Base-by-base conservation (phyloP, 306 rosid species). In the Inga laurina region DNA sequence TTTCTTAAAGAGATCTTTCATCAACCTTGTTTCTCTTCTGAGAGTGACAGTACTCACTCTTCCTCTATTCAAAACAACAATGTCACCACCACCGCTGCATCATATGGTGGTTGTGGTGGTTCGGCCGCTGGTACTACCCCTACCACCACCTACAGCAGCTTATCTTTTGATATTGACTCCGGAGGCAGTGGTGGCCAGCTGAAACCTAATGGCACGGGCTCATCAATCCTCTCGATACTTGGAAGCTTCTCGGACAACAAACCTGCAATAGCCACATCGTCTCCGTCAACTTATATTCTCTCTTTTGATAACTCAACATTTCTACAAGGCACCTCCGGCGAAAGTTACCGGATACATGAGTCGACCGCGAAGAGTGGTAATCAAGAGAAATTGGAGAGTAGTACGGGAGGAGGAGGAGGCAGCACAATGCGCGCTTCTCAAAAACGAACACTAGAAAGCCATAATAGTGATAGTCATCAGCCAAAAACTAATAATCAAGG, bases 301-400 rank as follows among this genome's bases (percentile, higher is more conserved):
- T 84, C 87, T 21, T 79, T 84, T 7, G 43, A 68, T 54, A 76
- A 84, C 45, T 74, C 87, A 49, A 74, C 77, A 11, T 48, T 74
- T 0, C 70, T 74, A 3, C 65, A 74, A 1, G 73, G 81, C 43
- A 34, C 72, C 22, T 15, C 72, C 1, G 43, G 34, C 11, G 41
- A 16, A 1, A 5, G 22, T 14, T 16, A 66, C 41, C n/a, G 44
- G 15, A 84, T 74, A 52, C 83, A 30, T 18, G 72, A 67, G 18
- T 15, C 24, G 0, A 14, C 46, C 11, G 0, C 3, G 13, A 34
- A 7, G 46, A 66, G 34, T 10, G 72, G 77, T 9, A 79, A 30
- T 54, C 72, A 49, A 2, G 56, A 77, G 34, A 35, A 41, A 30
- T 44, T 32, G 21, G 72, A 21, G 41, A 74, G 45, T 66, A 16